Conservation (phyloP, 1,284 basidiomycete species). For the Leccinum angustisporum region DNA sequence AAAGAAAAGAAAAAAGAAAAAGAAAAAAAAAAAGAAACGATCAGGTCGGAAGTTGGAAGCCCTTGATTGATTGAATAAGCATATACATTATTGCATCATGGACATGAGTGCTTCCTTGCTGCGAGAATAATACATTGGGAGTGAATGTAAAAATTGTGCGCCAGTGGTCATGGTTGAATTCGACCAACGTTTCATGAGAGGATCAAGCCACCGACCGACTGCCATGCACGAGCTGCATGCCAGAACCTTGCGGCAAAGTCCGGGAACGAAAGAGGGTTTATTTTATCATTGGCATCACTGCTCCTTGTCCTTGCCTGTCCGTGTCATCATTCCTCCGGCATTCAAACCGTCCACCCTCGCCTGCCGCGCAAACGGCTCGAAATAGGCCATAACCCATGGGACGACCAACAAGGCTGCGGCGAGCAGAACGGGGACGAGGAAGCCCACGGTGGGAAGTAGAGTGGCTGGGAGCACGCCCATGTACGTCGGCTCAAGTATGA, state of each 20-base stretch:
- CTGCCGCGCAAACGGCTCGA: slow-evolving; percentile 36
- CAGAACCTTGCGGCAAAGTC: slow-evolving; percentile 5
- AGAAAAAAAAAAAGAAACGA: neutral
- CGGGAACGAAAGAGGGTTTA: neutral
- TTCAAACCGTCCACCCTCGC: slow-evolving; percentile 35
- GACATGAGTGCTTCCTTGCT: neutral
- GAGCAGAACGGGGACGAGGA: slow-evolving; percentile 37
- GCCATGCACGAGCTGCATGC: slow-evolving; percentile 30
- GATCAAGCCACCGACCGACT: slow-evolving; percentile 5
- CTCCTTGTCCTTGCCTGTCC: slow-evolving; percentile 20
- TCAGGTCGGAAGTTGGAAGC: neutral
- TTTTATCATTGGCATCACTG: slow-evolving; percentile 14
- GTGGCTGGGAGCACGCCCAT: slow-evolving; percentile 59
- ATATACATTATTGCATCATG: slow-evolving; percentile 2
- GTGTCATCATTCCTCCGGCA: neutral
- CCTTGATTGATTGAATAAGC: slow-evolving; percentile 5
- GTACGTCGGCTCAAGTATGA: slow-evolving; percentile 59
- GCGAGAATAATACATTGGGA: neutral
- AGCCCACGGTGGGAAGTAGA: slow-evolving; percentile 44
- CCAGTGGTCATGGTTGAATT: neutral
- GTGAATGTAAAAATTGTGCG: neutral
- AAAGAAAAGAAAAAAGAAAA: neutral
- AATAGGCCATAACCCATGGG: slow-evolving; percentile 30
- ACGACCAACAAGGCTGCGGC: slow-evolving; percentile 33
- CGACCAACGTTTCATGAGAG: slow-evolving; percentile 7